Conservation (phyloP, 1,284 basidiomycete genomes). For the Coniferiporia sulphurascens region DNA sequence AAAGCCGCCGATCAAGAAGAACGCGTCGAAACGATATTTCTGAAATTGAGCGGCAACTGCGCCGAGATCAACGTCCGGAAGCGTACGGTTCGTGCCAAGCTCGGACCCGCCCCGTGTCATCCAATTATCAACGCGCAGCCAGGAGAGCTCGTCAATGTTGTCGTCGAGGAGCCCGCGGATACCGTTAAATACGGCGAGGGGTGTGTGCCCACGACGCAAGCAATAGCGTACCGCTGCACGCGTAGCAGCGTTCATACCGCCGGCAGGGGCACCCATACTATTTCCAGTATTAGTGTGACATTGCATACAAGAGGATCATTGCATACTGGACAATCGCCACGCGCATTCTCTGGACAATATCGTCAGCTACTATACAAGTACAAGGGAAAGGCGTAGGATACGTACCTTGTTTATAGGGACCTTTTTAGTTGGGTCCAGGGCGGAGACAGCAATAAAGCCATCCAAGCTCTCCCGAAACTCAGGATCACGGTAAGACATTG, state of each 20-base stretch:
- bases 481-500: conserved; percentile 85
- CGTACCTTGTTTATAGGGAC: conserved; percentile 62
- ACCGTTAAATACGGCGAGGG: conserved; percentile 91
- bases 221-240: conserved; percentile 94
- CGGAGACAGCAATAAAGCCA: conserved; percentile 76
- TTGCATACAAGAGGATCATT: not conserved
- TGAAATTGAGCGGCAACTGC: conserved; percentile 88
- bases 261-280: conserved; percentile 94
- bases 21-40: conserved; percentile 74
- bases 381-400: not conserved
- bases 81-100: conserved; percentile 89
- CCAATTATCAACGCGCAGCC: conserved; percentile 98
- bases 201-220: conserved; percentile 85
- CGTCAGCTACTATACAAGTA: not conserved
- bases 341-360: conserved; percentile 14
- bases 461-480: conserved; percentile 88
- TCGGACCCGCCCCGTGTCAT: conserved; percentile 96
- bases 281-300: conserved; percentile 15
- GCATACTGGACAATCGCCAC: conserved; percentile 14
- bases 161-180: conserved; percentile 93
- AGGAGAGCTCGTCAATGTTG: conserved; percentile 81
- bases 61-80: conserved; percentile 85
- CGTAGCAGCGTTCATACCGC: conserved; percentile 98
- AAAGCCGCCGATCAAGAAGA: conserved; percentile 94
- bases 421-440: conserved; percentile 52